These are phyloP conservation scores for Cyclotella sp. DNA, from an alignment of 108 stramenopile species.

Conservation along the genomic window DNA sequence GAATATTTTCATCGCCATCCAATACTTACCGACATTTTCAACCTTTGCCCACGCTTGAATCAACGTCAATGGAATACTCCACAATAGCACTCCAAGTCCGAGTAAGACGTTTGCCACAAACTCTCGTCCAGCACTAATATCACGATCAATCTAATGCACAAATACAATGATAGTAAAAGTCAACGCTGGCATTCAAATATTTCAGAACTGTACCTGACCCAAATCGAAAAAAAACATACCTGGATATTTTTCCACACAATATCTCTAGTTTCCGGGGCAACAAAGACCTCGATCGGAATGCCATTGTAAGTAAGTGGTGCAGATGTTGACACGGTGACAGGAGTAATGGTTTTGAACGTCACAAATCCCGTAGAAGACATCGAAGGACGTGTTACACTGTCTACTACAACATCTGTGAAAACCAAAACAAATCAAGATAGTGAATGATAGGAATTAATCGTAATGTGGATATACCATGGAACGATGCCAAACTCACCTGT, in stretches of 20 bases:
- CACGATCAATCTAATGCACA: conserved; percentile 33
- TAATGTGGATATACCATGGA: not conserved
- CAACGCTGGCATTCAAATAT: not conserved
- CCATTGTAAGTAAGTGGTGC: conserved; percentile 56
- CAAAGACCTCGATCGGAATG: conserved; percentile 42
- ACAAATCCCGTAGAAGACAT: conserved; percentile 68
- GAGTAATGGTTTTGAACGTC: conserved; percentile 60
- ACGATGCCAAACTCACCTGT: conserved; percentile 15
- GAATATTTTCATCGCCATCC: conserved; percentile 31
- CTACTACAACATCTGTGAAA: conserved; percentile 46
- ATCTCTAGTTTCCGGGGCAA: conserved; percentile 64
- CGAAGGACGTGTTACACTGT: conserved; percentile 54
- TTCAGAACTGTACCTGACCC: not conserved
- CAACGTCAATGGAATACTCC: conserved; percentile 61
- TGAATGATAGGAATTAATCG: not conserved
- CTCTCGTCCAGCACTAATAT: conserved; percentile 40
- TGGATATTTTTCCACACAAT: conserved; percentile 62
- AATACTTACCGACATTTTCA: conserved; percentile 49
- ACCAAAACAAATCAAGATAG: not conserved
- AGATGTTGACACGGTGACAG: conserved; percentile 53
- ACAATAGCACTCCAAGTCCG: conserved; percentile 53
- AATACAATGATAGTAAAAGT: not conserved
- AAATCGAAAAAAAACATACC: not conserved
- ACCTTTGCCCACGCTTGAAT: conserved; percentile 62
- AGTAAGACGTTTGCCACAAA: conserved; percentile 53